Percentiles rank a stretch among this genome's conserved stretches.
Evolutionary conservation across 768 basidiomycete genomes (phyloP).

Genomic region (Russula sp.): DNA sequence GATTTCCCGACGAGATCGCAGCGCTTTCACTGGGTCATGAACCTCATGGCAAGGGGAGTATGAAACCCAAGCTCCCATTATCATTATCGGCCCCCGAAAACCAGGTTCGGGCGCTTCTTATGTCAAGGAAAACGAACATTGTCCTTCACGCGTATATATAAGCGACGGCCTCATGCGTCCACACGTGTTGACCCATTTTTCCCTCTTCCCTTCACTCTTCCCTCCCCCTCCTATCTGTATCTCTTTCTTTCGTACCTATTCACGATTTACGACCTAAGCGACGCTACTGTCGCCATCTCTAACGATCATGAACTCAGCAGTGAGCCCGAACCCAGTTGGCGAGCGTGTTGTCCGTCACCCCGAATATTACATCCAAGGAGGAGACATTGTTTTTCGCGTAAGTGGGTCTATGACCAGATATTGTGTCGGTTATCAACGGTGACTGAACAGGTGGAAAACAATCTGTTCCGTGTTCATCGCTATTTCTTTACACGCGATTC

Average conservation of each 20-base stretch:
- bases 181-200: constrained; percentile 24
- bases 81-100: constrained; percentile 12
- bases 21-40: constrained; percentile 4
- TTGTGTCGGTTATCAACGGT: not conserved
- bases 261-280: constrained; percentile 16
- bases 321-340: constrained; percentile 7
- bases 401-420: constrained; percentile 14
- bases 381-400: constrained; percentile 40
- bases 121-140: constrained; percentile 18
- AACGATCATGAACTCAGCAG: constrained; percentile 22
- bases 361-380: constrained; percentile 48
- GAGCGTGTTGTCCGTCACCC: constrained; percentile 30
- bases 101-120: constrained; percentile 7
- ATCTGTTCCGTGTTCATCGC: constrained; percentile 21
- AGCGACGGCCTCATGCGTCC: constrained; percentile 23
- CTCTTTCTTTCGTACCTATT: not conserved
- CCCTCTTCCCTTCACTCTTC: constrained; percentile 16
- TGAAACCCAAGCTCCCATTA: constrained; percentile 8
- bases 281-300: constrained; percentile 6
- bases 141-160: constrained; percentile 17
- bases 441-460: constrained; percentile 18
- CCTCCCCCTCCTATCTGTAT: not conserved
- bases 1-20: constrained; percentile 6
- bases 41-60: constrained; percentile 12
- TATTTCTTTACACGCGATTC: constrained; percentile 33